Percentiles rank a stretch among this genome's conserved stretches.
These are phyloP conservation scores for Epichloe typhina DNA, from an alignment of 2,329 filamentous ascomycete genomes.

Conservation along the genomic window DNA sequence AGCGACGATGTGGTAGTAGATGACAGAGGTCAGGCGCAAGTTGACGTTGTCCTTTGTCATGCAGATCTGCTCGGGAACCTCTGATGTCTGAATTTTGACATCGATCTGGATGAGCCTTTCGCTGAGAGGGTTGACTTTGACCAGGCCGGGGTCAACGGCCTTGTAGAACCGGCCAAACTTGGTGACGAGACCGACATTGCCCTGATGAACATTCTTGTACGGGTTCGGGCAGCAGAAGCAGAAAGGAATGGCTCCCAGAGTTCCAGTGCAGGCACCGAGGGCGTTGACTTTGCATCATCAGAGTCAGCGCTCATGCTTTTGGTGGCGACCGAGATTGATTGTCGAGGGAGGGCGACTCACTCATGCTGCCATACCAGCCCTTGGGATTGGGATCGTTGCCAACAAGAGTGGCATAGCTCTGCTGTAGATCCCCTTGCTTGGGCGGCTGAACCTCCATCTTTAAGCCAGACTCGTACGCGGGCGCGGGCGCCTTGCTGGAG, in stretches of 20 bases:
- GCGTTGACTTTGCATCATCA: constrained; percentile 46
- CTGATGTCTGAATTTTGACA: constrained; percentile 97
- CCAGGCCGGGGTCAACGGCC: constrained; percentile 89
- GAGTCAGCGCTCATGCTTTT: neutral
- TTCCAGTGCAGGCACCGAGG: constrained; percentile 63
- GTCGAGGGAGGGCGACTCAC: constrained; percentile 33
- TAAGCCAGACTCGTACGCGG: constrained; percentile 20
- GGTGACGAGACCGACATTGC: constrained; percentile 88
- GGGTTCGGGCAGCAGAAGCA: constrained; percentile 89
- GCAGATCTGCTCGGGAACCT: constrained; percentile 92
- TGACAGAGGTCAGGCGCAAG: constrained; percentile 84
- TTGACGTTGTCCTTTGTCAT: constrained; percentile 99
- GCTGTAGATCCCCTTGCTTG: constrained; percentile 70
- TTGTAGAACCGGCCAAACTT: constrained; percentile 93
- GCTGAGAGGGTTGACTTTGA: constrained; percentile 93
- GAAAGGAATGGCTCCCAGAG: constrained; percentile 76
- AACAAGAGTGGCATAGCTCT: constrained; percentile 56
- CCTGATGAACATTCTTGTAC: constrained; percentile 83
- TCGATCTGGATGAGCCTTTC: constrained; percentile 86
- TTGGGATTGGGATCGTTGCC: constrained; percentile 55
- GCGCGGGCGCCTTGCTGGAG: constrained; percentile 17
- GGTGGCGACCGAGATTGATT: neutral
- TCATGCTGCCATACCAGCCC: constrained; percentile 85
- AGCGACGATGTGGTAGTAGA: constrained; percentile 95
- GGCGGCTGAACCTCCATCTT: constrained; percentile 68